Evolutionary conservation across 768 basidiomycete species (phyloP).

Genomic region (Hypholoma fasciculare): DNA sequence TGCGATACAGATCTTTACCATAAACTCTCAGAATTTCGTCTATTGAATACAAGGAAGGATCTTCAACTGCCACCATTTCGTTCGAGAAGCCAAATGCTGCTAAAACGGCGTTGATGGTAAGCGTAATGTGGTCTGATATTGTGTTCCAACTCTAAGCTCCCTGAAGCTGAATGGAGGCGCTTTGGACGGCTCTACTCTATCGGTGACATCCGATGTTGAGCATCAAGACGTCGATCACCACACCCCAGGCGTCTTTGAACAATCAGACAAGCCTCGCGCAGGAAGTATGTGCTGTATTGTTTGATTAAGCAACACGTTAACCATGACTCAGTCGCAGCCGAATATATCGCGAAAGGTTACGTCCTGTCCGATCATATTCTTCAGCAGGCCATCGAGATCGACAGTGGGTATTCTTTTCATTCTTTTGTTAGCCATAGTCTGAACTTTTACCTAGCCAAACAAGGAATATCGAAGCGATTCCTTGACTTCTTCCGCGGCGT

Average conservation of each 20-base stretch:
- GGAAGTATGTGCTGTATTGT: conserved; percentile 52
- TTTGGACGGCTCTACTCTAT: conserved; percentile 70
- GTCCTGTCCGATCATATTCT: conserved; percentile 75
- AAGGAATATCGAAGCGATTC: conserved; percentile 89
- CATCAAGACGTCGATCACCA: conserved; percentile 54
- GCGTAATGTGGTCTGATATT: conserved; percentile 2
- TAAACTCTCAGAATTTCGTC: conserved; percentile 50
- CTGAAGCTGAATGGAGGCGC: conserved; percentile 69
- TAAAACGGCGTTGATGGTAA: conserved; percentile 82
- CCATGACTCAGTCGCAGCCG: conserved; percentile 69
- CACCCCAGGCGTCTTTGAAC: conserved; percentile 53
- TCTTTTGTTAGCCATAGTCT: background rate
- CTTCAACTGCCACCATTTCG: conserved; percentile 58
- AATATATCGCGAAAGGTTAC: conserved; percentile 93
- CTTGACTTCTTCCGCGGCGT: conserved; percentile 73
- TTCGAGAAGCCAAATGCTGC: conserved; percentile 87
- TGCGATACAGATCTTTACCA: background rate
- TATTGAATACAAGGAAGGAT: conserved; percentile 51
- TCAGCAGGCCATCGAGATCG: conserved; percentile 78
- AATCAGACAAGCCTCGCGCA: conserved; percentile 90
- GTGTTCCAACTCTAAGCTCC: background rate
- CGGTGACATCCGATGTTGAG: conserved; percentile 68
- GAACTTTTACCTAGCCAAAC: conserved; percentile 47
- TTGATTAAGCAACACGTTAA: background rate
- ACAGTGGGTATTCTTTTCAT: conserved; percentile 38